Conservation (phyloP, 2,329 filamentous ascomycete species). For the Drechmeria coniospora region DNA sequence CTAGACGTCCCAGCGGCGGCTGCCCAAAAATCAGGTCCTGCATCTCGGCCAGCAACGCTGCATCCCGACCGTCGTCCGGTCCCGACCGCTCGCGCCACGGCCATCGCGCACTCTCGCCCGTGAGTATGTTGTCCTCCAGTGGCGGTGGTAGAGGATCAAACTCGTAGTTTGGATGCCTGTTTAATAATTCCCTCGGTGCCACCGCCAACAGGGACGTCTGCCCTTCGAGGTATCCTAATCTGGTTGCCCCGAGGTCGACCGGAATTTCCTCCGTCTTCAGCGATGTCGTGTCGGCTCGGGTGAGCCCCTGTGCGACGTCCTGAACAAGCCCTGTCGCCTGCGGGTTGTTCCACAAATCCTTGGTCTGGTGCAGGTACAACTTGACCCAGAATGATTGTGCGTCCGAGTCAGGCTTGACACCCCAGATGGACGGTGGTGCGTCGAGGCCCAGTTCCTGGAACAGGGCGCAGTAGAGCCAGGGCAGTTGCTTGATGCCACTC, state of each 20-base stretch:
- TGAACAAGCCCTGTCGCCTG: slow-evolving; percentile 54
- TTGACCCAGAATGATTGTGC: slow-evolving; percentile 53
- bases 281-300: slow-evolving; percentile 23
- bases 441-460: slow-evolving; percentile 70
- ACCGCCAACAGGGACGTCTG: slow-evolving; percentile 54
- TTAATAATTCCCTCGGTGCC: slow-evolving; percentile 50
- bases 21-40: slow-evolving; percentile 12
- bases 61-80: slow-evolving; percentile 4
- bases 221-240: slow-evolving; percentile 68
- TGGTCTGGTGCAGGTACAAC: slow-evolving; percentile 61
- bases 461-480: slow-evolving; percentile 71
- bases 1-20: slow-evolving; percentile 3
- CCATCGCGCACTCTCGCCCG: slow-evolving; percentile 22
- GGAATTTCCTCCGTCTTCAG: slow-evolving; percentile 24
- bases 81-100: slow-evolving; percentile 31
- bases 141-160: slow-evolving; percentile 72
- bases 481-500: slow-evolving; percentile 54
- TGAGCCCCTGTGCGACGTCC: slow-evolving; percentile 46
- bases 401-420: slow-evolving; percentile 47
- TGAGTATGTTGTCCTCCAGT: slow-evolving; percentile 36
- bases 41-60: slow-evolving; percentile 13
- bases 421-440: slow-evolving; percentile 71
- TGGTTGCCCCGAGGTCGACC: slow-evolving; percentile 38
- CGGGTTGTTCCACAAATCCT: slow-evolving; percentile 74
- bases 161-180: slow-evolving; percentile 50